Conservation (phyloP, 441 rosid species). For the Theobroma grandiflorum region DNA sequence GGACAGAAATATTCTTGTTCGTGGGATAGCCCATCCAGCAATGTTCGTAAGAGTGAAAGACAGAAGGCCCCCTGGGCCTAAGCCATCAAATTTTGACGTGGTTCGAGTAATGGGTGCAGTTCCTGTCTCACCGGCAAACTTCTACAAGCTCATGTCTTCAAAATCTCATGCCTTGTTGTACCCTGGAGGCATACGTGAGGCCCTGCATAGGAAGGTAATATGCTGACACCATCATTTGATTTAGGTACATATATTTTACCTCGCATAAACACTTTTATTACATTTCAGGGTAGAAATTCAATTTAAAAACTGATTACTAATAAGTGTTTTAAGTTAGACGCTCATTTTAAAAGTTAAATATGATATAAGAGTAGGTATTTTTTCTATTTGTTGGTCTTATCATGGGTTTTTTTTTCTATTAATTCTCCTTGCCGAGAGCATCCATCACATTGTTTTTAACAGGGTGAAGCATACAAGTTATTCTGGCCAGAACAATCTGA, state of each 20-base stretch:
- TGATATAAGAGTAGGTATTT: too few relatives aligned
- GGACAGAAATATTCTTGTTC: conserved; percentile 73
- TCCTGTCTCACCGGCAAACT: conserved; percentile 74
- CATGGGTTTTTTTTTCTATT: too few relatives aligned
- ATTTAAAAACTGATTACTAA: too few relatives aligned
- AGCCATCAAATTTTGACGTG: conserved; percentile 50
- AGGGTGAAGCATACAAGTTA: conserved; percentile 93
- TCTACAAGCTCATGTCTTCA: conserved; percentile 77
- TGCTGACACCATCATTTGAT: too few relatives aligned
- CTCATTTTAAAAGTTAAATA: too few relatives aligned
- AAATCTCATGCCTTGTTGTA: conserved; percentile 77
- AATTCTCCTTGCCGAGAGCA: background rate
- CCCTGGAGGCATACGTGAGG: conserved; percentile 96
- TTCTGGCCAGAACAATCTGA: conserved; percentile 88
- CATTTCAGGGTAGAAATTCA: too few relatives aligned
- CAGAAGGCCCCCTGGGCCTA: conserved; percentile 44
- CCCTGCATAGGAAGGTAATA: conserved; percentile 82
- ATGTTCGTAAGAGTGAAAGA: conserved; percentile 56
- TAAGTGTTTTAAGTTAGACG: too few relatives aligned
- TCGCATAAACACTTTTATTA: too few relatives aligned
- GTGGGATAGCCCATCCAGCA: conserved; percentile 85
- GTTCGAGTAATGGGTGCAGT: conserved; percentile 78
- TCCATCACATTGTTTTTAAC: conserved; percentile 15
- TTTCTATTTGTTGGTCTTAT: too few relatives aligned
- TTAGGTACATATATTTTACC: too few relatives aligned